Conservation (phyloP, 805 yeast genomes). For the Pichia cabralensis region DNA sequence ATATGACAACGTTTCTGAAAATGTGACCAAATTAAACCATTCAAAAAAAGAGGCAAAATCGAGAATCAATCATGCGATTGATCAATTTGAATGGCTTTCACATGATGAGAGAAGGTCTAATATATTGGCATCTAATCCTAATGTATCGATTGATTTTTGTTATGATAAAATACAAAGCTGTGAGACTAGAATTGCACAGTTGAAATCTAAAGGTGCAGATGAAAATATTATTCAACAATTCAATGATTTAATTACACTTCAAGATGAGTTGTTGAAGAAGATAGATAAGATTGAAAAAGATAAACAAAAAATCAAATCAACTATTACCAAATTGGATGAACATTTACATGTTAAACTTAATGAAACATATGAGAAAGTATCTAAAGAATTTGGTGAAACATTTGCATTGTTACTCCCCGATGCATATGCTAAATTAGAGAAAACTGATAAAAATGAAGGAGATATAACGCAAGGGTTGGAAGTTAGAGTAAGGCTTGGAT, state of each 20-base stretch:
- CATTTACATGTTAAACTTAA: slow-evolving; percentile 77
- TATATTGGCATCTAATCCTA: slow-evolving; percentile 51
- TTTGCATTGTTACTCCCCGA: slow-evolving; percentile 84
- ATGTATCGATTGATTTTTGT: slow-evolving; percentile 53
- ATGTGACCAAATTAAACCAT: slow-evolving; percentile 27
- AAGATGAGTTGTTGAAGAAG: slow-evolving; percentile 63
- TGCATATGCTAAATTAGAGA: slow-evolving; percentile 81
- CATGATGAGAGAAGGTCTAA: slow-evolving; percentile 50
- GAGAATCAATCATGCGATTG: slow-evolving; percentile 26
- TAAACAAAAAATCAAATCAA: slow-evolving; percentile 79
- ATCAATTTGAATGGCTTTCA: slow-evolving; percentile 61
- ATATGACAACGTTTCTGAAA: slow-evolving; percentile 28
- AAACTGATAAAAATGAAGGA: slow-evolving; percentile 53
- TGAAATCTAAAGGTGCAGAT: slow-evolving; percentile 71
- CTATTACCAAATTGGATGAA: slow-evolving; percentile 72
- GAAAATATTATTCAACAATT: slow-evolving; percentile 83
- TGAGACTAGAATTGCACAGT: slow-evolving; percentile 47
- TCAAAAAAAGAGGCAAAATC: not conserved
- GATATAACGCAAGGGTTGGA: slow-evolving; percentile 87
- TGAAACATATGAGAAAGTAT: slow-evolving; percentile 79
- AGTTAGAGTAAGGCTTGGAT: slow-evolving; percentile 82
- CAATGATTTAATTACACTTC: slow-evolving; percentile 86
- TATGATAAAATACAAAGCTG: slow-evolving; percentile 47
- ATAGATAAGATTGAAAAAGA: slow-evolving; percentile 82
- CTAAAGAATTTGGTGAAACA: slow-evolving; percentile 80